Base-by-base conservation (phyloP, 176 grass and related monocot species). In the Tillandsia fasciculata region DNA sequence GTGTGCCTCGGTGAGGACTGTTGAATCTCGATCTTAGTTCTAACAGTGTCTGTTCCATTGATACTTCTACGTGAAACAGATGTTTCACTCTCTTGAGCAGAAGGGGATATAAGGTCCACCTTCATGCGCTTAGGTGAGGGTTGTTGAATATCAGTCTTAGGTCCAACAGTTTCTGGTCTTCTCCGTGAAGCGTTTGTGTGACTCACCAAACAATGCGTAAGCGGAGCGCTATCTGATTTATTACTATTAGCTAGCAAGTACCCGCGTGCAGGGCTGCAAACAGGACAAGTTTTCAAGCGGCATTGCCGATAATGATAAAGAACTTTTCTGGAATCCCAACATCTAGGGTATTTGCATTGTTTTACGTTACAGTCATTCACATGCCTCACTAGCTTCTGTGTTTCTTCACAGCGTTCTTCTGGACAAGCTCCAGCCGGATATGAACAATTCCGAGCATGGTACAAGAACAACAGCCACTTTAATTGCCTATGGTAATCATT, bases 311-410 rank as follows among this genome's bases (percentile, higher is more conserved):
- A 94, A 88, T 99, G 95, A 47, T 73, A 66, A 80, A 83, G 69
- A 29, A 84, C 50, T 58, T 73, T 90, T 75, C 66, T 85, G 51
- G 95, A 90, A 20, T 22, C 76, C 24, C 70, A 74, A 84, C 95
- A 99, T 58, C 70, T 66, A 68, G 69, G 81, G 74, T 86, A 83
- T 0, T 56, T 72, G 59, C 95, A 99, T 50, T 87, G 77, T 64
- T 94, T 90, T 56, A 52, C 81, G 68, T 82, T 77, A 71, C 95
- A 99, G 56, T 68, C 70, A 29, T 86, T 72, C 49, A 86, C 84
- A 85, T 99, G 95, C 79, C 84, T 90, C 70, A 82, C 58, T 69
- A 94, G 78, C 26, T 94, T 76, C 67, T 99, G 95, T 67, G 86
- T 57, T 77, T 84, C 84, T 75, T 76, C 27, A 80, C 95, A 99